A percentile compares a stretch with the other conserved stretches of the same genome.
Conservation (phyloP, 1,284 basidiomycete genomes). For the Fomitopsis schrenkii region DNA sequence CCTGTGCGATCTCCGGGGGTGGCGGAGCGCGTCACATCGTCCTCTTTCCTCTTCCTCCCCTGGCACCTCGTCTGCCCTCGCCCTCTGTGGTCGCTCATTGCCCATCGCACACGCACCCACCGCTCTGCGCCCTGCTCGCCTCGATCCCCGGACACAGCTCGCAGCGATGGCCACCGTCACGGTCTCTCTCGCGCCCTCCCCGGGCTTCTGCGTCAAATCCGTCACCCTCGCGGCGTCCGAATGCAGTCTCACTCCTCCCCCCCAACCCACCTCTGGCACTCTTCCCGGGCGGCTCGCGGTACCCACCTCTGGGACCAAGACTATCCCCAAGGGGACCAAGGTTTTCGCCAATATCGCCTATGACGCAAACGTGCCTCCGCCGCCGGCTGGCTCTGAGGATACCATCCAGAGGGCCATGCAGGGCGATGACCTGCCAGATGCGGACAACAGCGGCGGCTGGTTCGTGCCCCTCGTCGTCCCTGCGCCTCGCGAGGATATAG, state of each 20-base stretch:
- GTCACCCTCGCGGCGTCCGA: constrained; percentile 35
- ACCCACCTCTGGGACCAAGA: constrained; percentile 14
- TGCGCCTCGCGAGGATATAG: constrained; percentile 52
- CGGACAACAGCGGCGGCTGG: constrained; percentile 40
- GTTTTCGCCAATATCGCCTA: constrained; percentile 72
- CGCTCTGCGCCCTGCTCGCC: background rate
- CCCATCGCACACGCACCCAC: background rate
- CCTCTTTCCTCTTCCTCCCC: background rate
- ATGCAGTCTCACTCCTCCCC: constrained; percentile 22
- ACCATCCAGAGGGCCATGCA: constrained; percentile 52
- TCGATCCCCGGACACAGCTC: background rate
- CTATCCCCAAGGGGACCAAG: constrained; percentile 48
- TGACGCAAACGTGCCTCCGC: constrained; percentile 61
- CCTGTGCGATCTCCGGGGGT: background rate
- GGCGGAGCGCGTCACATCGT: background rate
- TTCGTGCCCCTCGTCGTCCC: constrained; percentile 72
- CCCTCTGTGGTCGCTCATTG: background rate
- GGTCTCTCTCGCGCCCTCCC: constrained; percentile 45
- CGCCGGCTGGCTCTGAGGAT: constrained; percentile 53
- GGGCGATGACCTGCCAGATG: constrained; percentile 34
- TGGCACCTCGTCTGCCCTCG: too few relatives aligned
- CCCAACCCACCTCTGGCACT: constrained; percentile 14
- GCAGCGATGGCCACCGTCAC: constrained; percentile 16
- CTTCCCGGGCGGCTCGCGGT: constrained; percentile 14
- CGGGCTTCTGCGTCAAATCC: constrained; percentile 63